Evolutionary conservation across 164 flowering plant genomes (phyloP).

Genomic region (Brasenia schreberi): DNA sequence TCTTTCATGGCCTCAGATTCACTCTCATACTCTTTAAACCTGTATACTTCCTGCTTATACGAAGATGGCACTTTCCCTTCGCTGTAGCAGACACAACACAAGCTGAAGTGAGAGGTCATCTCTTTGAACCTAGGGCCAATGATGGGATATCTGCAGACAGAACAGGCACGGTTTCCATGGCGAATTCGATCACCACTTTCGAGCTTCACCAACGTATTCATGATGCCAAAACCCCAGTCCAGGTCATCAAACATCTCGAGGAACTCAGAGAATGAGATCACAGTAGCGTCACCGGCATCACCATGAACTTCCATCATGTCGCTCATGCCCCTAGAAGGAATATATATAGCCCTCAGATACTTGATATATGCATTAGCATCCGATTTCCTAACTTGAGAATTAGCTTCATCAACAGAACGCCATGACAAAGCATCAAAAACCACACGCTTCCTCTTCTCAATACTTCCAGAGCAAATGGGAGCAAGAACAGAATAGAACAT

Average conservation of each 20-base stretch:
- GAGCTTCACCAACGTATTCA: conserved; percentile 68
- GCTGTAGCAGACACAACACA: conserved; percentile 83
- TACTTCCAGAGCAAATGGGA: conserved; percentile 65
- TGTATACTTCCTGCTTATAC: conserved; percentile 66
- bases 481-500: conserved; percentile 85
- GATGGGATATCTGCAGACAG: conserved; percentile 80
- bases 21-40: conserved; percentile 69
- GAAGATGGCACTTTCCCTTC: conserved; percentile 91
- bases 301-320: conserved; percentile 81
- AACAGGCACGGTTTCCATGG: conserved; percentile 68
- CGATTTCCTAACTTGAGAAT: conserved; percentile 41
- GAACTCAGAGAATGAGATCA: conserved; percentile 62
- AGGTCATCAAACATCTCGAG: conserved; percentile 74
- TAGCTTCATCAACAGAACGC: conserved; percentile 74
- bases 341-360: conserved; percentile 60
- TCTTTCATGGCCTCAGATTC: conserved; percentile 82
- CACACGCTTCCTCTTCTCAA: conserved; percentile 63
- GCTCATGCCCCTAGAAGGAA: conserved; percentile 62
- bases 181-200: conserved; percentile 72
- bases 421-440: conserved; percentile 87
- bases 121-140: conserved; percentile 93
- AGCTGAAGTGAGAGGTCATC: conserved; percentile 54
- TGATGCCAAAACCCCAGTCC: conserved; percentile 92
- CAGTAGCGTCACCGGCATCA: conserved; percentile 34
- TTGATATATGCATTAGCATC: conserved; percentile 69